A percentile compares a stretch with the other conserved stretches of the same genome.
These are phyloP conservation scores for Heritiera littoralis DNA, from an alignment of 345 rosid genomes.

Conservation along the genomic window DNA sequence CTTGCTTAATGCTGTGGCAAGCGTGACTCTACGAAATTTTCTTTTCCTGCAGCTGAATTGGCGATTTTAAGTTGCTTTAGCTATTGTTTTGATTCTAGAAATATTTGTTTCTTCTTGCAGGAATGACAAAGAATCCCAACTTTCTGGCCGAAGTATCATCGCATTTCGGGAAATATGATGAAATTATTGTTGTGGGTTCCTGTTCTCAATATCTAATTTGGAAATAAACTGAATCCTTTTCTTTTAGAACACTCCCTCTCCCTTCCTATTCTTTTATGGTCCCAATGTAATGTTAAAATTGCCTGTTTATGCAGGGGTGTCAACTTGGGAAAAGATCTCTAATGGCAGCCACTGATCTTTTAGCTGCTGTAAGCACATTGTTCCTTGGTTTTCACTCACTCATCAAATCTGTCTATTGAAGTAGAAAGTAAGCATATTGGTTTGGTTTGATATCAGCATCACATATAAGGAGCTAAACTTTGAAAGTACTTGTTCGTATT, in stretches of 20 bases:
- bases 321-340: conserved; percentile 70
- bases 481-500: too few species aligned
- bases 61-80: background rate
- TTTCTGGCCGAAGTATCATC: conserved; percentile 64
- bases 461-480: background rate
- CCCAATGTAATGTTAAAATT: background rate
- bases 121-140: conserved; percentile 64
- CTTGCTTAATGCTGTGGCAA: background rate
- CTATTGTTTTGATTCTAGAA: background rate
- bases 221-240: background rate
- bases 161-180: conserved; percentile 69
- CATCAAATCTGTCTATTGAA: background rate
- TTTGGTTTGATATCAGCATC: conserved; percentile 19
- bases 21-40: background rate
- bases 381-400: background rate
- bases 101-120: conserved; percentile 33
- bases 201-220: background rate
- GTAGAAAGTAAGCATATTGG: background rate
- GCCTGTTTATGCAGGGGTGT: conserved; percentile 57
- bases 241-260: background rate
- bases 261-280: background rate
- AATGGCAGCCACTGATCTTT: conserved; percentile 80
- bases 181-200: conserved; percentile 71
- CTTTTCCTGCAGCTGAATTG: background rate
- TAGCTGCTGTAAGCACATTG: conserved; percentile 59